Conservation (phyloP, 139 green algal species). For the Penium margaritaceum region DNA sequence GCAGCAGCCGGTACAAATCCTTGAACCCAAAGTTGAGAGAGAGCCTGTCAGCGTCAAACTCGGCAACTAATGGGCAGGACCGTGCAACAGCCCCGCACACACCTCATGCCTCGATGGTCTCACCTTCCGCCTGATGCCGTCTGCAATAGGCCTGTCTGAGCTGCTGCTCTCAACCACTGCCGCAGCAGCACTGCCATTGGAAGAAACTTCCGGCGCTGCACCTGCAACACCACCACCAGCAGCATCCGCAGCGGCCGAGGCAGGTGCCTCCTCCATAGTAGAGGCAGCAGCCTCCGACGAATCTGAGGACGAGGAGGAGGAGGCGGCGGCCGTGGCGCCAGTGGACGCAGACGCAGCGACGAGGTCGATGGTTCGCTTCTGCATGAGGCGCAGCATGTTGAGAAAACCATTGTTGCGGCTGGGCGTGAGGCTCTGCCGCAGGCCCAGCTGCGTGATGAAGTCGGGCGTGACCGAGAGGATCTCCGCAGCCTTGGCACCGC, state of each 20-base stretch:
- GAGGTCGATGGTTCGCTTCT: slow-evolving; percentile 66
- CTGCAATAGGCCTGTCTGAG: too few relatives aligned
- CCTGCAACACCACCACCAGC: not conserved
- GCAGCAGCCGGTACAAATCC: too few relatives aligned
- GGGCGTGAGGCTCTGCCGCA: slow-evolving; percentile 92
- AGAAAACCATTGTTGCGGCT: slow-evolving; percentile 91
- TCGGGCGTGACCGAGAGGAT: slow-evolving; percentile 46
- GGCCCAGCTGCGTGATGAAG: slow-evolving; percentile 86
- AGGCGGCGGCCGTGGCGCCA: not conserved
- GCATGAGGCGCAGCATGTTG: slow-evolving; percentile 72
- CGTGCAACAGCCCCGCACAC: too few relatives aligned
- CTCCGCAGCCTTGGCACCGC: slow-evolving; percentile 46
- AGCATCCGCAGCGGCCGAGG: not conserved
- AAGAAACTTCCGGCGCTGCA: too few relatives aligned
- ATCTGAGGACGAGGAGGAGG: not conserved
- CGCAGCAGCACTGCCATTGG: too few relatives aligned
- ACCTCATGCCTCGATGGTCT: too few relatives aligned
- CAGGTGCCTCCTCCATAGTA: too few relatives aligned
- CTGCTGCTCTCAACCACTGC: not conserved
- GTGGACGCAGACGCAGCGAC: not conserved
- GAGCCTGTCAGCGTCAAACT: too few relatives aligned
- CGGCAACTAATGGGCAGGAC: too few relatives aligned
- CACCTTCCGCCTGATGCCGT: too few relatives aligned
- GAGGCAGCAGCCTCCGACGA: too few relatives aligned
- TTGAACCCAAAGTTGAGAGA: too few relatives aligned